These are phyloP conservation scores for Trichosanthes truncata DNA, from an alignment of 306 rosid genomes.

Conservation along the genomic window DNA sequence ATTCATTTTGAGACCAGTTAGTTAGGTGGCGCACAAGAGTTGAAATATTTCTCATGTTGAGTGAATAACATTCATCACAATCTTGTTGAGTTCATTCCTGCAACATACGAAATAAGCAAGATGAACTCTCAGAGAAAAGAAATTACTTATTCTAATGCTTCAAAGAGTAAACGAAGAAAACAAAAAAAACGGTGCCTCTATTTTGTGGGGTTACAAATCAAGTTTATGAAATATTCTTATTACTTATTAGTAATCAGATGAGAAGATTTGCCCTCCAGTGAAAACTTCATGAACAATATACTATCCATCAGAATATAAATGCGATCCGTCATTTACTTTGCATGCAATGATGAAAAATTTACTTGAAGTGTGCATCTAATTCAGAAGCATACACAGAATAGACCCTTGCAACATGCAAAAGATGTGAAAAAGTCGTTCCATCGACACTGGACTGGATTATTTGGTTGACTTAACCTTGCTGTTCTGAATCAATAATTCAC, in stretches of 20 bases:
- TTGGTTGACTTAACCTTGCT: neutral
- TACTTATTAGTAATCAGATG: neutral
- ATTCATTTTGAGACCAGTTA: constrained; percentile 39
- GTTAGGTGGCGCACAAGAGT: constrained; percentile 33
- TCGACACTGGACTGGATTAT: neutral
- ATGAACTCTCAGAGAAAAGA: neutral
- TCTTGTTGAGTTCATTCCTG: constrained; percentile 4
- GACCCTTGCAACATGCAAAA: neutral
- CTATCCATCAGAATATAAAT: neutral
- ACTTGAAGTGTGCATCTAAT: neutral
- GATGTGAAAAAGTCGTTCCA: neutral
- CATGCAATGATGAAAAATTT: neutral
- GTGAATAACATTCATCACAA: neutral
- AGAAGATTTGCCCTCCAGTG: neutral
- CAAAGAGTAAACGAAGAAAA: neutral
- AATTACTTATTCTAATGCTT: neutral
- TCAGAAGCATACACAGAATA: neutral
- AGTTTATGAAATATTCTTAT: neutral
- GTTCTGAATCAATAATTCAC: neutral
- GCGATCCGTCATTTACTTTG: neutral
- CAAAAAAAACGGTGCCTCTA: neutral
- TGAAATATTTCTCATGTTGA: neutral
- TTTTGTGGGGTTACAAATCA: neutral
- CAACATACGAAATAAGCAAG: neutral
- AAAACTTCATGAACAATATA: neutral